Evolutionary conservation across 1,284 basidiomycete genomes (phyloP).

Genomic region (Papiliotrema nemorosa): DNA sequence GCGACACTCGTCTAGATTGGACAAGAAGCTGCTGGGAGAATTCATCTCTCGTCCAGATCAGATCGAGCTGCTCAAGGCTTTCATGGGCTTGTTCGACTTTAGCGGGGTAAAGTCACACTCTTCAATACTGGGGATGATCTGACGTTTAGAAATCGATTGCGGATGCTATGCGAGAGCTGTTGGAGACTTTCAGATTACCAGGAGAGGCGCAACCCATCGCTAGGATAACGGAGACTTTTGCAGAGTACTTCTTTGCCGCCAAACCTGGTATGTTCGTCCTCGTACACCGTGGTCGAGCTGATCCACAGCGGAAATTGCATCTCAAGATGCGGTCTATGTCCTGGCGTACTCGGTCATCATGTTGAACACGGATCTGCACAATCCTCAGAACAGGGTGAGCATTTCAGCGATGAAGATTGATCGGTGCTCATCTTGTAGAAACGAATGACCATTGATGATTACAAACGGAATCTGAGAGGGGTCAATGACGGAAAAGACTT

Average conservation of each 20-base stretch:
- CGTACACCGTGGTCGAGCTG: background rate
- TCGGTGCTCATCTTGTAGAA: no score
- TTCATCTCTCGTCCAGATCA: conserved; percentile 90
- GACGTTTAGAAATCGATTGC: conserved; percentile 75
- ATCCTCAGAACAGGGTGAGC: conserved; percentile 84
- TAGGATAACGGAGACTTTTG: conserved; percentile 93
- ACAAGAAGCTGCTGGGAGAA: conserved; percentile 93
- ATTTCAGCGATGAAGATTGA: background rate
- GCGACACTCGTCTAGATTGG: conserved; percentile 77
- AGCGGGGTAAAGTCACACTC: conserved; percentile 60
- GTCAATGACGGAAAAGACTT: conserved; percentile 88
- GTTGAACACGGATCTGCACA: conserved; percentile 97
- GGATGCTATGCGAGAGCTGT: conserved; percentile 89
- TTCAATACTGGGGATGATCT: background rate
- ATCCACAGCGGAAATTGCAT: conserved; percentile 72
- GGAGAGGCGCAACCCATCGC: conserved; percentile 94
- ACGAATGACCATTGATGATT: conserved; percentile 95
- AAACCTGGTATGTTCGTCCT: conserved; percentile 60
- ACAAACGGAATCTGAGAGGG: conserved; percentile 85
- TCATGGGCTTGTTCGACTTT: conserved; percentile 88
- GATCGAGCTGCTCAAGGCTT: conserved; percentile 76
- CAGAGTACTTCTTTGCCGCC: conserved; percentile 82
- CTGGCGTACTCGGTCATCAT: conserved; percentile 94
- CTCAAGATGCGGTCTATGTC: conserved; percentile 90
- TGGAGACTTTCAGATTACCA: conserved; percentile 91